A percentile compares a stretch with the other conserved stretches of the same genome.
phyloP scores from a whole-genome alignment of 129 eudicot species.

The Mikania micrantha region DNA sequence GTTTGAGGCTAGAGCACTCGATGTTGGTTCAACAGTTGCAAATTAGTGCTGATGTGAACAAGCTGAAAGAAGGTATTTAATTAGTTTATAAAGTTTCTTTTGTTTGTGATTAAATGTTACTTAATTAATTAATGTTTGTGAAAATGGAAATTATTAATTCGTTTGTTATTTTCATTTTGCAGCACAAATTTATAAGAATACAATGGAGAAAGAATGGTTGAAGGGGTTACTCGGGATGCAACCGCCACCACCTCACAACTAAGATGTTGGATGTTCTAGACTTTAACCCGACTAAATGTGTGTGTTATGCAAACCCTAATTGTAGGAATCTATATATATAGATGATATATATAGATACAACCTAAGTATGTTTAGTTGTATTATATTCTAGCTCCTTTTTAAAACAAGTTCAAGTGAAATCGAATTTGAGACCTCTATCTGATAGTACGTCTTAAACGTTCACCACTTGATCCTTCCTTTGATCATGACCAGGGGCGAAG shows the following conservation, averaged over 20 bases:
- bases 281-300: not conserved
- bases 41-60: not conserved
- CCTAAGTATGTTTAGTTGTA: no score
- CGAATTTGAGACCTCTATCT: no score
- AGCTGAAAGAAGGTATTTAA: constrained; percentile 8
- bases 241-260: not conserved
- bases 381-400: no score
- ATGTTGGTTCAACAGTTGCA: constrained; percentile 4
- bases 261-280: not conserved
- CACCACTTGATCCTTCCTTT: no score
- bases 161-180: not conserved
- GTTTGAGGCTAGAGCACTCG: constrained; percentile 1
- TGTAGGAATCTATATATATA: not conserved
- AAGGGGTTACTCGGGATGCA: not conserved
- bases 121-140: not conserved
- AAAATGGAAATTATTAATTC: not conserved
- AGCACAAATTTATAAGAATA: constrained; percentile 10
- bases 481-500: no score
- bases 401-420: no score
- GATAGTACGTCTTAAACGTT: no score
- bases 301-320: not conserved
- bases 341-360: no score
- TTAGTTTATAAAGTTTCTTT: not conserved
- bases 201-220: constrained; percentile 4
- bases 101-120: not conserved